These are phyloP conservation scores for Wickerhamomyces ciferrii DNA, from an alignment of 805 yeast genomes.

Conservation along the genomic window DNA sequence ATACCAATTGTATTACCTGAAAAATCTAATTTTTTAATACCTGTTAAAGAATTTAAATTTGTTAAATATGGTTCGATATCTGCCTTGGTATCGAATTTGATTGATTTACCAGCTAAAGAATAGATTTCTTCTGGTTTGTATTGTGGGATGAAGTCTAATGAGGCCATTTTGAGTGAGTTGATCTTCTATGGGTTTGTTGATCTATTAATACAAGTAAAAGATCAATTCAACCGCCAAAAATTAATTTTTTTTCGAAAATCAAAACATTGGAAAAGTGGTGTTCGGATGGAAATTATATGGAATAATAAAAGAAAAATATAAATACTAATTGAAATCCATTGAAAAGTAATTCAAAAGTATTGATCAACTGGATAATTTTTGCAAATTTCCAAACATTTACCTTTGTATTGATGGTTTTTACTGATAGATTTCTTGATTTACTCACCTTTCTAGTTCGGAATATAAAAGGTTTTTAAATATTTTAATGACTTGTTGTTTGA, in stretches of 20 bases:
- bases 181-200: no score
- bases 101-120: constrained; percentile 68
- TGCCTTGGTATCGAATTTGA: constrained; percentile 65
- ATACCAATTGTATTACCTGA: constrained; percentile 95
- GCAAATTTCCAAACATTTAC: no score
- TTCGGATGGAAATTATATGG: not conserved
- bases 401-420: no score
- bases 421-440: no score
- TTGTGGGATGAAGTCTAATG: constrained; percentile 31
- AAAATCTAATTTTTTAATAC: constrained; percentile 58
- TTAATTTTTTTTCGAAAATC: not conserved
- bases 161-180: constrained; percentile 28
- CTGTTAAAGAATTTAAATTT: constrained; percentile 39
- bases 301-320: no score
- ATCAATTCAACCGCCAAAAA: no score
- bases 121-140: constrained; percentile 43
- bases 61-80: constrained; percentile 71
- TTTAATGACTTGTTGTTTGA: no score
- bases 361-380: no score
- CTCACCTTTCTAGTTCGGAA: no score
- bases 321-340: no score
- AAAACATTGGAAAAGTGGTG: not conserved
- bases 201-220: not conserved
- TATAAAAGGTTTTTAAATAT: no score
- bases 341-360: no score